These are phyloP conservation scores for Nigrospora osmanthi DNA, from an alignment of 2,329 filamentous ascomycete species.

Conservation along the genomic window DNA sequence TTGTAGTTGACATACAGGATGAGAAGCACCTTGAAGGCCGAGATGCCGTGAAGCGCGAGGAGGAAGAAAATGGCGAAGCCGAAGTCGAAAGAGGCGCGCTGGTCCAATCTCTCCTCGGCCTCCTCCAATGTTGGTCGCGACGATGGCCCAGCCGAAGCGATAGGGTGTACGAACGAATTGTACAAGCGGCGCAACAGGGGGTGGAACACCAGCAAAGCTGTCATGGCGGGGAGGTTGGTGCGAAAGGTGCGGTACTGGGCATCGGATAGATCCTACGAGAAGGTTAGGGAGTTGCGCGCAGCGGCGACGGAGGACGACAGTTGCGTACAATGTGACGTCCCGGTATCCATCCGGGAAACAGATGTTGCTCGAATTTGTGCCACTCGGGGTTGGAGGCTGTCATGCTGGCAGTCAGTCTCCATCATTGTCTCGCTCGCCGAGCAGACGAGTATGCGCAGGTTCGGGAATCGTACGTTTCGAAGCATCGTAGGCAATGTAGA, in stretches of 20 bases:
- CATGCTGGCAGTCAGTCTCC: conserved; percentile 7
- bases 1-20: conserved; percentile 80
- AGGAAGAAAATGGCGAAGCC: conserved; percentile 76
- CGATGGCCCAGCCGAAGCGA: conserved; percentile 16
- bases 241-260: conserved; percentile 81
- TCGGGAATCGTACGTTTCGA: conserved; percentile 58
- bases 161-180: conserved; percentile 44
- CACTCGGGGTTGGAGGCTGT: conserved; percentile 78
- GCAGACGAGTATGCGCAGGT: background rate
- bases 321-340: conserved; percentile 74
- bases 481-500: conserved; percentile 79
- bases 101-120: conserved; percentile 52
- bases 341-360: conserved; percentile 83
- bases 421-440: conserved; percentile 6
- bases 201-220: conserved; percentile 66
- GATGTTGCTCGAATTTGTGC: conserved; percentile 58
- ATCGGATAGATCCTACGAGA: conserved; percentile 73
- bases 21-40: conserved; percentile 68
- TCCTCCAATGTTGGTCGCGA: conserved; percentile 26
- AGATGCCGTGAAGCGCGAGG: conserved; percentile 74
- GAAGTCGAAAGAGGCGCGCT: conserved; percentile 76
- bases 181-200: conserved; percentile 70
- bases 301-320: conserved; percentile 1
- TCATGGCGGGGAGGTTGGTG: conserved; percentile 75
- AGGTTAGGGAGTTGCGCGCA: background rate